phyloP scores from a whole-genome alignment of 2,329 filamentous ascomycete genomes.

The Fusarium graminum region DNA sequence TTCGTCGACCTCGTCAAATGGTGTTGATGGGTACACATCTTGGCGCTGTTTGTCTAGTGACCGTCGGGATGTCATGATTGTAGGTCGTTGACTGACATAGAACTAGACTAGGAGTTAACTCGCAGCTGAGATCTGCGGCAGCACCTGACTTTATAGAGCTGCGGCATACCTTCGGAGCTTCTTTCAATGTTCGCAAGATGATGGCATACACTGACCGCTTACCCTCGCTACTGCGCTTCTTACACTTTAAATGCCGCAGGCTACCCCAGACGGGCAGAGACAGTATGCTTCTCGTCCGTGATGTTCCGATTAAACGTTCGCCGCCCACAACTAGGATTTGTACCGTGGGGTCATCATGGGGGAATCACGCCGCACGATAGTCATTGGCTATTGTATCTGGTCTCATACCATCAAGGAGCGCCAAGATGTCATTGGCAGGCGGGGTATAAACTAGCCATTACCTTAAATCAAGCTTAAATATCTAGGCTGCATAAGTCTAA shows the following conservation, averaged over 20 bases:
- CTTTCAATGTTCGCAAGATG: not conserved
- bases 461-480: constrained; percentile 26
- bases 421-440: constrained; percentile 18
- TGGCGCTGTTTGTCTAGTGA: not conserved
- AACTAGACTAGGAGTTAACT: not conserved
- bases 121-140: not conserved
- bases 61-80: not conserved
- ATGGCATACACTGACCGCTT: too few relatives aligned
- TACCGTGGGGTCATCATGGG: not conserved
- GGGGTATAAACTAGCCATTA: constrained; percentile 12
- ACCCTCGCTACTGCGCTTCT: too few relatives aligned
- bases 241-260: too few relatives aligned
- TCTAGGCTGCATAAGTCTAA: not conserved
- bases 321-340: not conserved
- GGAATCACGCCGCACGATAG: not conserved
- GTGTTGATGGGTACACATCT: not conserved
- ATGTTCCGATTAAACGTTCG: too few relatives aligned
- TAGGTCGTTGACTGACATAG: too few relatives aligned
- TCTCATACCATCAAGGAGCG: not conserved
- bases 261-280: too few relatives aligned
- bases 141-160: not conserved
- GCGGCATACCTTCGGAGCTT: not conserved
- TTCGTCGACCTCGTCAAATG: constrained; percentile 23
- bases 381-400: not conserved
- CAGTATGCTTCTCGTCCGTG: too few relatives aligned